These are phyloP conservation scores for Penicillium corylophilum DNA, from an alignment of 2,329 filamentous ascomycete species.

Conservation along the genomic window DNA sequence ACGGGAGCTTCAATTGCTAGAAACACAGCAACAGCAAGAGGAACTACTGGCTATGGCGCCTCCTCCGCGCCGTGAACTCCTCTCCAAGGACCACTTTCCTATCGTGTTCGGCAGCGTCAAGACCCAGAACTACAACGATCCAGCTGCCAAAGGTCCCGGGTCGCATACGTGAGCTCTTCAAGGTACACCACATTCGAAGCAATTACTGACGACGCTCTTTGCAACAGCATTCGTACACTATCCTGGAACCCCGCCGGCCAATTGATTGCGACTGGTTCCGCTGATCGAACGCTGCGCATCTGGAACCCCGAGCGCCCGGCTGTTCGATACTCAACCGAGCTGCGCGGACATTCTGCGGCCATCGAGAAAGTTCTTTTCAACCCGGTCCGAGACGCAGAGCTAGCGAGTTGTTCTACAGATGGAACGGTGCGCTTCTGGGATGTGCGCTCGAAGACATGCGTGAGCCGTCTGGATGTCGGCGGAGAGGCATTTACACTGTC, in stretches of 20 bases:
- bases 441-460: constrained; percentile 49
- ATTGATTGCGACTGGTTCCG: constrained; percentile 81
- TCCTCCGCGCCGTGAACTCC: constrained; percentile 39
- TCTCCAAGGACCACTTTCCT: constrained; percentile 67
- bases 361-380: constrained; percentile 53
- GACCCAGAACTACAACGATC: constrained; percentile 69
- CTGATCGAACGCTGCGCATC: constrained; percentile 84
- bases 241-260: constrained; percentile 87
- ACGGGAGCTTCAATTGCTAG: constrained; percentile 12
- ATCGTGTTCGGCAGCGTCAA: constrained; percentile 66
- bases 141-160: constrained; percentile 53
- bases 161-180: constrained; percentile 55
- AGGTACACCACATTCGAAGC: background rate
- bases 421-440: constrained; percentile 53
- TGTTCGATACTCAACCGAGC: constrained; percentile 49
- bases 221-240: constrained; percentile 68
- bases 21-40: constrained; percentile 14
- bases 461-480: constrained; percentile 49
- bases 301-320: constrained; percentile 68
- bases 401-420: constrained; percentile 51
- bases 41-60: constrained; percentile 34
- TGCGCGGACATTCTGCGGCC: constrained; percentile 48
- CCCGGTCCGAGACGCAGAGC: constrained; percentile 49
- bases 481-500: constrained; percentile 51
- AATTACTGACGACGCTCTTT: constrained; percentile 6